These are phyloP conservation scores for Coffea canephora DNA, from an alignment of 257 asterid genomes.

Conservation along the genomic window DNA sequence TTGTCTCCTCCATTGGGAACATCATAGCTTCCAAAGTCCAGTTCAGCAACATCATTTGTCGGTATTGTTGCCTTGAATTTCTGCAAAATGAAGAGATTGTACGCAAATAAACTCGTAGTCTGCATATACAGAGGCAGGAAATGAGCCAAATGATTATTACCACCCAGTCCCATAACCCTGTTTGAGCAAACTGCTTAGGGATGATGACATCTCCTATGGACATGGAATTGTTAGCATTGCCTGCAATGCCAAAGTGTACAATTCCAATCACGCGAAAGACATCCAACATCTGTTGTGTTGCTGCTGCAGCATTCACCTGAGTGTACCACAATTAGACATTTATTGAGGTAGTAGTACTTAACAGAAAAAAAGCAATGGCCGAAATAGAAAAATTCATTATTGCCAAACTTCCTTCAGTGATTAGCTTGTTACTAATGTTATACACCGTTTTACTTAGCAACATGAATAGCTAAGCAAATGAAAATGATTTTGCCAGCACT, in stretches of 20 bases:
- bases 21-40: constrained; percentile 43
- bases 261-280: constrained; percentile 43
- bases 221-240: constrained; percentile 53
- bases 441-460: too few species aligned
- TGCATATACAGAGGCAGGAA: not conserved
- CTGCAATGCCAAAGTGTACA: constrained; percentile 63
- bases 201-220: constrained; percentile 58
- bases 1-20: constrained; percentile 46
- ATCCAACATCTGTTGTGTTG: constrained; percentile 72
- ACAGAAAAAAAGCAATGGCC: too few species aligned
- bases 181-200: constrained; percentile 46
- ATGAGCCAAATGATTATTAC: constrained; percentile 18
- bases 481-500: too few species aligned
- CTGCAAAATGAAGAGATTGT: constrained; percentile 24
- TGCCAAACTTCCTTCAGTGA: too few species aligned
- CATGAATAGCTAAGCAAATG: too few species aligned
- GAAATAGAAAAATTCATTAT: too few species aligned
- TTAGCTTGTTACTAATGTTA: too few species aligned
- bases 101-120: not conserved
- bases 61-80: constrained; percentile 38
- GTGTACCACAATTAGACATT: not conserved
- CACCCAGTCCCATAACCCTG: constrained; percentile 78
- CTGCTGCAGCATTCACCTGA: constrained; percentile 71
- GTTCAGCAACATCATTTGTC: constrained; percentile 35
- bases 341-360: too few species aligned